These are phyloP conservation scores for Penicillium simplicissimum DNA, from an alignment of 495 filamentous ascomycete species.

Conservation along the genomic window DNA sequence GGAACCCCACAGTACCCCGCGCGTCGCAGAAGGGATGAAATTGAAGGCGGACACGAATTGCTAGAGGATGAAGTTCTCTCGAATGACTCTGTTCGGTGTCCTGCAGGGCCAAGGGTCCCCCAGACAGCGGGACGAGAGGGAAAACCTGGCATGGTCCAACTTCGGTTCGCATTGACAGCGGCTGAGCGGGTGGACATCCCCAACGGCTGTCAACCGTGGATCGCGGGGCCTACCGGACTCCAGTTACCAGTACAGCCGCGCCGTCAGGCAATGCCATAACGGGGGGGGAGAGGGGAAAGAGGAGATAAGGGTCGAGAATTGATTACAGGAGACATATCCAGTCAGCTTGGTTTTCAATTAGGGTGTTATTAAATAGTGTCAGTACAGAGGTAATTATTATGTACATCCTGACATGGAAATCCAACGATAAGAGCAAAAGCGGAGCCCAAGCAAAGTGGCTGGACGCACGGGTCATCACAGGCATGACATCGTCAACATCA, in stretches of 20 bases:
- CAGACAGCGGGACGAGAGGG: background rate
- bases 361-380: conserved; percentile 4
- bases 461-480: background rate
- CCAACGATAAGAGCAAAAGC: background rate
- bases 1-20: conserved; percentile 21
- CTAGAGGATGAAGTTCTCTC: background rate
- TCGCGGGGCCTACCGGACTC: background rate
- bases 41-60: background rate
- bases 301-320: background rate
- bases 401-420: conserved; percentile 28
- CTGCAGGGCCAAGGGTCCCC: background rate
- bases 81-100: background rate
- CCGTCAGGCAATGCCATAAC: conserved; percentile 2
- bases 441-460: background rate
- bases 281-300: background rate
- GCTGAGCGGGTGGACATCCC: conserved; percentile 10
- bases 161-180: conserved; percentile 13
- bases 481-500: conserved; percentile 15
- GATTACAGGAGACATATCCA: background rate
- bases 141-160: background rate
- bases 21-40: background rate
- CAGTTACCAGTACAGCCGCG: no score
- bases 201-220: conserved; percentile 26
- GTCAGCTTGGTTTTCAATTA: background rate
- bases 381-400: conserved; percentile 10